Evolutionary conservation across 1,284 basidiomycete species (phyloP).

Genomic region (Cystobasidium slooffiae): DNA sequence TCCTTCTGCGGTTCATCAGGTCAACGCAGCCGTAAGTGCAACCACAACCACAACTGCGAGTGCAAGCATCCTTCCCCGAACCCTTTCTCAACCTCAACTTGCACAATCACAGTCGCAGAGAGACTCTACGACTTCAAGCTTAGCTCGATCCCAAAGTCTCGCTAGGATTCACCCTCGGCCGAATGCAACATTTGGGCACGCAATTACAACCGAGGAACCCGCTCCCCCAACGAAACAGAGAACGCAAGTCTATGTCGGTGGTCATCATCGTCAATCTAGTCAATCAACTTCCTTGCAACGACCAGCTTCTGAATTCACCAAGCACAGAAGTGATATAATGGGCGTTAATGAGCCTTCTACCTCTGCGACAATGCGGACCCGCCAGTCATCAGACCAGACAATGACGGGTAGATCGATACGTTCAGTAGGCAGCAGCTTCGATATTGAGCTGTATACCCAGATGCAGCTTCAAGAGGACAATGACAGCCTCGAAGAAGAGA

Average conservation of each 20-base stretch:
- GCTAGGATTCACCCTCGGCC: background rate
- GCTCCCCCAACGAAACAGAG: background rate
- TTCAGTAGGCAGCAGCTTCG: constrained; percentile 34
- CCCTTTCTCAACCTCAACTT: background rate
- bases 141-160: constrained; percentile 5
- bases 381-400: constrained; percentile 29
- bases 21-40: too few relatives aligned
- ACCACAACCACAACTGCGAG: too few relatives aligned
- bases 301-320: background rate
- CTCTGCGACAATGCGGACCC: background rate
- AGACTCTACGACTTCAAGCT: background rate
- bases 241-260: constrained; percentile 20
- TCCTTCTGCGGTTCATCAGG: too few relatives aligned
- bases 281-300: constrained; percentile 6
- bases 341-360: background rate
- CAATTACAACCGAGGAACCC: constrained; percentile 22
- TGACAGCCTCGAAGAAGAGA: constrained; percentile 38
- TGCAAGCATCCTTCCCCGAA: constrained; percentile 1
- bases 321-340: background rate
- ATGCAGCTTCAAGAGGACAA: constrained; percentile 33
- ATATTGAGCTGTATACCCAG: constrained; percentile 36
- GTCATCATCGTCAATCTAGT: constrained; percentile 9
- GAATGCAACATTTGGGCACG: constrained; percentile 32
- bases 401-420: constrained; percentile 30
- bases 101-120: background rate